These are phyloP conservation scores for Papiliotrema fonsecae DNA, from an alignment of 1,284 basidiomycete species.

Conservation along the genomic window DNA sequence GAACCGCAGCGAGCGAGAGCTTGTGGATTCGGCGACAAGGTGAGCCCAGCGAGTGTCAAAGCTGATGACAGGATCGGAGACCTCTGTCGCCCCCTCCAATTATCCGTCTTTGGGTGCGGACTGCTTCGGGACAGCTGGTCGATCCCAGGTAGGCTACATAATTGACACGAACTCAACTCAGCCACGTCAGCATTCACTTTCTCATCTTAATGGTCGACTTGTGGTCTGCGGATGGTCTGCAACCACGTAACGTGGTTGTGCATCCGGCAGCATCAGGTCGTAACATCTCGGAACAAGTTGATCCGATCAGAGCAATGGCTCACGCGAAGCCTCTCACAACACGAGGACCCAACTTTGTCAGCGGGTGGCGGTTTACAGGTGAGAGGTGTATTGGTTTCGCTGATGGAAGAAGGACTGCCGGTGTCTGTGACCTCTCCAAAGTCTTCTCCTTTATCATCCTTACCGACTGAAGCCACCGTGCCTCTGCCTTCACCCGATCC, in stretches of 20 bases:
- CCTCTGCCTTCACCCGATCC: background rate
- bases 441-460: too few relatives aligned
- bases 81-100: conserved; percentile 85
- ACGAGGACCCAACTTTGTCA: background rate
- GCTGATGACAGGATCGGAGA: conserved; percentile 65
- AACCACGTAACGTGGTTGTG: conserved; percentile 78
- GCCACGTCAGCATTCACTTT: conserved; percentile 76
- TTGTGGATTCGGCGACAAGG: conserved; percentile 93
- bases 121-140: conserved; percentile 58
- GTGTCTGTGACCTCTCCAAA: too few relatives aligned
- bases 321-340: background rate
- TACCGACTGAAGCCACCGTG: background rate
- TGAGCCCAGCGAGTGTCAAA: conserved; percentile 40
- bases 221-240: conserved; percentile 72
- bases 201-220: conserved; percentile 83
- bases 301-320: too few relatives aligned
- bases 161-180: conserved; percentile 39
- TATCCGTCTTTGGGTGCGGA: conserved; percentile 39
- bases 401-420: background rate
- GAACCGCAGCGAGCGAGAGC: conserved; percentile 82
- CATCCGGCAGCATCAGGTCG: conserved; percentile 58
- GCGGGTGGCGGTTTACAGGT: background rate
- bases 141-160: conserved; percentile 64
- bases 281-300: too few relatives aligned
- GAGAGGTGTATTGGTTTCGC: background rate